These are phyloP conservation scores for Diutina catenulata DNA, from an alignment of 1,139 yeast genomes.

Conservation along the genomic window DNA sequence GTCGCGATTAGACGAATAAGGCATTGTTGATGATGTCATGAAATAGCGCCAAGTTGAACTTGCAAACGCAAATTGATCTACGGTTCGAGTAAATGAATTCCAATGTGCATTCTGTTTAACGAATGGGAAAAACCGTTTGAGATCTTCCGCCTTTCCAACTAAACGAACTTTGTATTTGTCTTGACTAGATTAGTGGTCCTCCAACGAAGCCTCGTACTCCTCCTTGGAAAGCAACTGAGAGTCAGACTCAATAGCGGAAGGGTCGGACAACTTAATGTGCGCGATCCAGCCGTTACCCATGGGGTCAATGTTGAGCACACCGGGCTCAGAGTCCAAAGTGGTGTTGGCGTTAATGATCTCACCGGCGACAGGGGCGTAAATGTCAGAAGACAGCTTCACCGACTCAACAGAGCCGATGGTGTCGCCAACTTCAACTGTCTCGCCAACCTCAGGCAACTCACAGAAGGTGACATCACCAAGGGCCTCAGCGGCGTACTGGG, in stretches of 20 bases:
- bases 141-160: too few species aligned
- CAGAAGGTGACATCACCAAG: slow-evolving; percentile 93
- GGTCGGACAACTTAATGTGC: slow-evolving; percentile 46
- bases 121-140: too few species aligned
- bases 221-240: slow-evolving; percentile 34
- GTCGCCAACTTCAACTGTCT: slow-evolving; percentile 59
- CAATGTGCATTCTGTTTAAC: too few species aligned
- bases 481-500: slow-evolving; percentile 95
- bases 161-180: too few species aligned
- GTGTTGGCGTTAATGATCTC: slow-evolving; percentile 64
- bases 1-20: too few species aligned
- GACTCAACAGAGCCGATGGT: slow-evolving; percentile 88
- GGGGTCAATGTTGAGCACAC: slow-evolving; percentile 76
- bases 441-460: slow-evolving; percentile 77
- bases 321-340: slow-evolving; percentile 57
- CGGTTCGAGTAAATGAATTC: too few species aligned
- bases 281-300: slow-evolving; percentile 93
- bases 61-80: too few species aligned
- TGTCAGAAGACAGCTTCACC: slow-evolving; percentile 89
- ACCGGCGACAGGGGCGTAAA: slow-evolving; percentile 81
- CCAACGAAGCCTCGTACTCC: slow-evolving; percentile 54
- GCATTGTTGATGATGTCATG: too few species aligned
- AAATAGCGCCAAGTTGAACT: too few species aligned
- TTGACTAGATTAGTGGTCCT: slow-evolving; percentile 35
- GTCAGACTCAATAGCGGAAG: slow-evolving; percentile 15